Conservation (phyloP, 352 stramenopile species). For the Pythium plurisporium region DNA sequence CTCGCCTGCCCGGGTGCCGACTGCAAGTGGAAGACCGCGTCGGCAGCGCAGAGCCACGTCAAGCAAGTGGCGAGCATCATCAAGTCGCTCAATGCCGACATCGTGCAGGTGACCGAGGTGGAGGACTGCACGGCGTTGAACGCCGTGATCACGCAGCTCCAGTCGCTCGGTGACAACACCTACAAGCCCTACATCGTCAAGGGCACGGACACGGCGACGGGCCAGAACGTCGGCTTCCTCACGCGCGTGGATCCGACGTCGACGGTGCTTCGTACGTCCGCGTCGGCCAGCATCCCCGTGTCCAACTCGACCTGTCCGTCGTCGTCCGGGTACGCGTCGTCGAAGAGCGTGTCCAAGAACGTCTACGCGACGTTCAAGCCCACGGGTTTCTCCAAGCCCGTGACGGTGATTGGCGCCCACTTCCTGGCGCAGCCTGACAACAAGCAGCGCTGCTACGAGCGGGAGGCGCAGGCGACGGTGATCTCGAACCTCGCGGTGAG, state of each 20-base stretch:
- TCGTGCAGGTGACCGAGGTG: conserved; percentile 65
- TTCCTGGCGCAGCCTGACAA: conserved; percentile 56
- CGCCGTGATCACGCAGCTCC: conserved; percentile 44
- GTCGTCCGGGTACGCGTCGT: conserved; percentile 30
- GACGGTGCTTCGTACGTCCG: conserved; percentile 38
- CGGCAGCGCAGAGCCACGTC: conserved; percentile 42
- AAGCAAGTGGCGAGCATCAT: conserved; percentile 47
- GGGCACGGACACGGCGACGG: conserved; percentile 57
- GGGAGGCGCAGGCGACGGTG: conserved; percentile 59
- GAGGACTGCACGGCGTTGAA: conserved; percentile 51
- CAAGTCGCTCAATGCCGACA: conserved; percentile 49
- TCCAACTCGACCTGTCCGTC: conserved; percentile 49
- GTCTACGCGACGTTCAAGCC: conserved; percentile 71
- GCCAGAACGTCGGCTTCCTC: conserved; percentile 60
- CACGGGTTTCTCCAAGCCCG: conserved; percentile 53
- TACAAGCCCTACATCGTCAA: conserved; percentile 64
- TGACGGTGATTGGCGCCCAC: conserved; percentile 62
- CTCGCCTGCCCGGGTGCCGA: conserved; percentile 43
- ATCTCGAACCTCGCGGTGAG: conserved; percentile 37
- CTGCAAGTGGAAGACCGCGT: conserved; percentile 47
- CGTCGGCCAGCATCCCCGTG: conserved; percentile 34
- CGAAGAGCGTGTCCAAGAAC: conserved; percentile 64
- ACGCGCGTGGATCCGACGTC: conserved; percentile 56
- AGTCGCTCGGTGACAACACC: conserved; percentile 38
- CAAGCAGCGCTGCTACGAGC: conserved; percentile 50